Conservation (phyloP, 1,284 basidiomycete species). For the Naganishia cerealis region DNA sequence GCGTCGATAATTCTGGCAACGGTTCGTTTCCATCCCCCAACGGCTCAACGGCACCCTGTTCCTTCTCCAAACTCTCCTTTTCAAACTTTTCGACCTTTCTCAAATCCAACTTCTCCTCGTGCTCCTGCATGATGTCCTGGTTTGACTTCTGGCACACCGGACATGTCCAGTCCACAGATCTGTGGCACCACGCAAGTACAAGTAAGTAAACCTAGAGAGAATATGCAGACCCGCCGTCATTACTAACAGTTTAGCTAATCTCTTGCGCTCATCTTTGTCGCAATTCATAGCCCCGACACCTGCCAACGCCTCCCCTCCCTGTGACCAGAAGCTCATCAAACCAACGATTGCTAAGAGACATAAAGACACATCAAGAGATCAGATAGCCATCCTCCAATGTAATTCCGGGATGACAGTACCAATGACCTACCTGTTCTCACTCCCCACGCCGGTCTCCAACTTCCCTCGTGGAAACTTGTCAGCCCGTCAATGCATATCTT, state of each 20-base stretch:
- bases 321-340: constrained; percentile 84
- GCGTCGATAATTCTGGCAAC: constrained; percentile 11
- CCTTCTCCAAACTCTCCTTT: background rate
- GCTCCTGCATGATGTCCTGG: constrained; percentile 67
- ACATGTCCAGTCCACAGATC: constrained; percentile 79
- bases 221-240: background rate
- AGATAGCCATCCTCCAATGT: background rate
- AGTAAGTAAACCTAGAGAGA: background rate
- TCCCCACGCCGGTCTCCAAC: constrained; percentile 96
- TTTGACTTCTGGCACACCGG: constrained; percentile 71
- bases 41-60: background rate
- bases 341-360: constrained; percentile 73
- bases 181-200: constrained; percentile 44
- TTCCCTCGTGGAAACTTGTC: constrained; percentile 64
- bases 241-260: constrained; percentile 74
- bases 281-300: constrained; percentile 87
- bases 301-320: constrained; percentile 75
- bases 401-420: constrained; percentile 57
- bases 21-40: background rate
- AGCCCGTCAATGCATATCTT: constrained; percentile 92
- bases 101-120: constrained; percentile 28
- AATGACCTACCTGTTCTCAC: constrained; percentile 65
- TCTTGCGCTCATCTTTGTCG: constrained; percentile 71
- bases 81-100: background rate
- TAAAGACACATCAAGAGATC: constrained; percentile 24